phyloP scores from a whole-genome alignment of 2,329 filamentous ascomycete species.

The Ilyonectria robusta region DNA sequence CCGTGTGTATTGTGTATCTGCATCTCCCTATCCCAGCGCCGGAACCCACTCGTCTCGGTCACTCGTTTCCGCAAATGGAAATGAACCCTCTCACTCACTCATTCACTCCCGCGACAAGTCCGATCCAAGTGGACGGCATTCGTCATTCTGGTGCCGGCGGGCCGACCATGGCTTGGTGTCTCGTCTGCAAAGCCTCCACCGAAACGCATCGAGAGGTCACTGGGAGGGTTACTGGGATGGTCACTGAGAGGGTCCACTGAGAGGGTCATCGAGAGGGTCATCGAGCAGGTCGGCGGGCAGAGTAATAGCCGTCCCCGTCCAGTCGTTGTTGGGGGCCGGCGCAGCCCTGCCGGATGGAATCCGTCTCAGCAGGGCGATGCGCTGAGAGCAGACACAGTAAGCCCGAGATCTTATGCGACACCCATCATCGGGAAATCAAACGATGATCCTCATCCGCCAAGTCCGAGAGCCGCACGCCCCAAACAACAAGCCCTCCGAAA shows the following conservation, averaged over 20 bases:
- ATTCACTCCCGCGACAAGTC: conserved; percentile 21
- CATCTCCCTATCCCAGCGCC: not conserved
- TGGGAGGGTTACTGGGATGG: not conserved
- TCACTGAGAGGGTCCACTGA: not conserved
- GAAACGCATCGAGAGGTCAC: not conserved
- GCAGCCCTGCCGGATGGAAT: conserved; percentile 9
- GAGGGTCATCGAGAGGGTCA: not conserved
- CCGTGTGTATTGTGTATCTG: not conserved
- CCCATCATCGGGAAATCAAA: conserved; percentile 11
- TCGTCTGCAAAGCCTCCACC: conserved; percentile 20
- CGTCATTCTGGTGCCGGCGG: conserved; percentile 30
- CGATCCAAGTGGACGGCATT: conserved; percentile 24
- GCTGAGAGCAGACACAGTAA: conserved; percentile 24
- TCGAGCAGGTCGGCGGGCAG: not conserved
- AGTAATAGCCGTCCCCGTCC: not conserved
- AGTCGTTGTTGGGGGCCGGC: conserved; percentile 7
- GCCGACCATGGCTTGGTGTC: conserved; percentile 27
- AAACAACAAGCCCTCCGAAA: conserved; percentile 24
- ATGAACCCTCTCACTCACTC: conserved; percentile 16
- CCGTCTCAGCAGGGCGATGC: not conserved
- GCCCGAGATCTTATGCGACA: conserved; percentile 6
- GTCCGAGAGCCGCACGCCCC: conserved; percentile 15
- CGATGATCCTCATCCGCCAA: conserved; percentile 28
- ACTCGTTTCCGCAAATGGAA: conserved; percentile 28
- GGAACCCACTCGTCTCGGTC: conserved; percentile 5